Percentiles rank a stretch among this genome's conserved stretches.
Evolutionary conservation across 1,284 basidiomycete species (phyloP).

Genomic region (Cutaneotrichosporon dermatis): DNA sequence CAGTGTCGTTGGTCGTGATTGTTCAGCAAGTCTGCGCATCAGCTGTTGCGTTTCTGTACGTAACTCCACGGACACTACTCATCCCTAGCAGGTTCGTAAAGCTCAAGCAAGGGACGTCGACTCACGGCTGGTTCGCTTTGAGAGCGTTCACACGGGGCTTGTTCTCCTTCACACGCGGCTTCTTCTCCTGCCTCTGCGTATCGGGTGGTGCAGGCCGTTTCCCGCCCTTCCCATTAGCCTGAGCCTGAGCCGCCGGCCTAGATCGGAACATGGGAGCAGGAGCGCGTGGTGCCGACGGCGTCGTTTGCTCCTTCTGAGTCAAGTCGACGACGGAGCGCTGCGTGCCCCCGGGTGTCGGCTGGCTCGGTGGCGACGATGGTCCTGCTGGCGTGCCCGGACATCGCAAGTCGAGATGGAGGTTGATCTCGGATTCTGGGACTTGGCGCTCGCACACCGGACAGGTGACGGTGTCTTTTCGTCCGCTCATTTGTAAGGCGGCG

Average conservation of each 20-base stretch:
- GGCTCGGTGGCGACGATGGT: slow-evolving; percentile 11
- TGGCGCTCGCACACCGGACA: slow-evolving; percentile 44
- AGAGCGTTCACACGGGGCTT: slow-evolving; percentile 34
- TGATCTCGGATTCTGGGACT: slow-evolving; percentile 42
- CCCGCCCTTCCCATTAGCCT: neutral
- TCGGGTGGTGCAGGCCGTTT: slow-evolving; percentile 4
- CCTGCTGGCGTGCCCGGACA: slow-evolving; percentile 25
- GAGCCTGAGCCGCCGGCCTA: neutral
- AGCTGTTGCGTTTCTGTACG: neutral
- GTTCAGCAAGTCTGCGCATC: slow-evolving; percentile 40
- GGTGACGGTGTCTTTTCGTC: slow-evolving; percentile 18
- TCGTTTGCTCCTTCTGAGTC: neutral
- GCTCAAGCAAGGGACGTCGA: neutral
- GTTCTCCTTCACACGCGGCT: slow-evolving; percentile 19
- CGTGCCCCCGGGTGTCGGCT: neutral
- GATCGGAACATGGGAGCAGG: neutral
- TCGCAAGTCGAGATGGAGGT: slow-evolving; percentile 47
- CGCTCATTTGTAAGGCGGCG: neutral
- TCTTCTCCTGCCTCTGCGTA: neutral
- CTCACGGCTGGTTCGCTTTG: slow-evolving; percentile 45
- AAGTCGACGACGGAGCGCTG: neutral
- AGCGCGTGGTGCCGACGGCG: neutral
- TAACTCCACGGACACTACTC: too few relatives aligned
- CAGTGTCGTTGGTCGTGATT: slow-evolving; percentile 39
- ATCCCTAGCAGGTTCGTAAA: too few relatives aligned